Conservation (phyloP, 2,329 filamentous ascomycete genomes). For the Didymella pinodella region DNA sequence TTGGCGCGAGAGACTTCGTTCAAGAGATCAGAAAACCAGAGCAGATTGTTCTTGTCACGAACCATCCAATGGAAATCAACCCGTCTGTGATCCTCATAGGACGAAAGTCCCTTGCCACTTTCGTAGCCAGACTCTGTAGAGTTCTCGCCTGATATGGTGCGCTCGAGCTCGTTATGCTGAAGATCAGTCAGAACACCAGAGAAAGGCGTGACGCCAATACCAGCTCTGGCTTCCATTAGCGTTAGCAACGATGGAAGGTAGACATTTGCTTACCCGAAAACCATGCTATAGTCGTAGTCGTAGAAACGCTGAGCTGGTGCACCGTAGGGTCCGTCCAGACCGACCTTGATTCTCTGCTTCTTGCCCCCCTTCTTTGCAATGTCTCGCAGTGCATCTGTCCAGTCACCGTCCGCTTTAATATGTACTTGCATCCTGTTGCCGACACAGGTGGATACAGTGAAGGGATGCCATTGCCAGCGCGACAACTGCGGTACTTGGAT, state of each 20-base stretch:
- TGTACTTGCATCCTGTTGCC: constrained; percentile 63
- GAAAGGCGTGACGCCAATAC: constrained; percentile 67
- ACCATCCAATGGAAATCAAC: constrained; percentile 70
- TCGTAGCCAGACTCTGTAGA: constrained; percentile 19
- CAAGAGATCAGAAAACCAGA: constrained; percentile 66
- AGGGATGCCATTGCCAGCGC: constrained; percentile 67
- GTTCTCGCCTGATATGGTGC: constrained; percentile 28
- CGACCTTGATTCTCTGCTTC: constrained; percentile 56
- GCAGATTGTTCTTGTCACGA: constrained; percentile 63
- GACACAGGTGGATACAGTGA: constrained; percentile 65
- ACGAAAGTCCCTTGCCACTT: constrained; percentile 22
- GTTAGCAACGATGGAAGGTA: fast-evolving
- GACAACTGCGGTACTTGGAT: constrained; percentile 63
- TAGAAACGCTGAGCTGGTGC: constrained; percentile 67
- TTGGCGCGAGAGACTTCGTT: constrained; percentile 55
- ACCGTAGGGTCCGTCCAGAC: constrained; percentile 66
- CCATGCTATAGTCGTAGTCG: constrained; percentile 64
- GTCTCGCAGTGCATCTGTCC: constrained; percentile 59
- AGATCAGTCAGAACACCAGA: constrained; percentile 65
- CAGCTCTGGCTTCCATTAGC: constrained; percentile 49
- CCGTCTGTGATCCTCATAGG: constrained; percentile 56
- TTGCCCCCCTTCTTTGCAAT: constrained; percentile 50
- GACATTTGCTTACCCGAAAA: constrained; percentile 52
- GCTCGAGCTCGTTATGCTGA: constrained; percentile 56
- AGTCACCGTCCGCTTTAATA: constrained; percentile 67